A percentile compares a stretch with the other conserved stretches of the same genome.
These are phyloP conservation scores for Trichophaea hybrida DNA, from an alignment of 2,329 filamentous ascomycete species.

Conservation along the genomic window DNA sequence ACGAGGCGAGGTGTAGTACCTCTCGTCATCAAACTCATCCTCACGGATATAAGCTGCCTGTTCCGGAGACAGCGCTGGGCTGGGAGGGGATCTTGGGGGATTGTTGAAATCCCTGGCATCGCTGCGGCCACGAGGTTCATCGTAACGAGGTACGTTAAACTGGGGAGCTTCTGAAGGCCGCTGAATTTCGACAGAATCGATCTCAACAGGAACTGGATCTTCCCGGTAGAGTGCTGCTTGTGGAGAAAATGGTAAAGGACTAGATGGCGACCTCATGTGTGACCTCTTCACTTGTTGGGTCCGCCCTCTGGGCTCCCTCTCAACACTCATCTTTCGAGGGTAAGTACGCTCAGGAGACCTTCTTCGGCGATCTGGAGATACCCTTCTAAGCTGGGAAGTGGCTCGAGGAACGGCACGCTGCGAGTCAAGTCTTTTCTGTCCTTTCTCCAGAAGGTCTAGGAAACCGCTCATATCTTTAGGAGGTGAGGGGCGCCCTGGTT, in stretches of 20 bases:
- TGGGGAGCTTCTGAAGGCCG: not conserved
- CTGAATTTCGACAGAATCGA: slow-evolving; percentile 35
- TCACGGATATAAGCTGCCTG: slow-evolving; percentile 11
- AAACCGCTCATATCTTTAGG: slow-evolving; percentile 13
- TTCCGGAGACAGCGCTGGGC: slow-evolving; percentile 11
- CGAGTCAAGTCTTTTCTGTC: slow-evolving; percentile 16
- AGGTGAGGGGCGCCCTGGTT: slow-evolving; percentile 32
- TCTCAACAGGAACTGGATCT: slow-evolving; percentile 36
- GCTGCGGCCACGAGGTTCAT: slow-evolving; percentile 36
- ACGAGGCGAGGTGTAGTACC: slow-evolving; percentile 13
- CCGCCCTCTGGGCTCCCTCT: slow-evolving; percentile 1
- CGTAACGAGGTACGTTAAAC: slow-evolving; percentile 32
- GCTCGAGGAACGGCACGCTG: slow-evolving; percentile 15
- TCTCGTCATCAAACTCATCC: slow-evolving; percentile 18
- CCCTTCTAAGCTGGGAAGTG: slow-evolving; percentile 1
- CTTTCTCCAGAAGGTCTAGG: slow-evolving; percentile 14
- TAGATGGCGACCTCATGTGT: slow-evolving; percentile 58
- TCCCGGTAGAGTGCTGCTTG: slow-evolving; percentile 41
- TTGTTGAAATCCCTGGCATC: slow-evolving; percentile 8
- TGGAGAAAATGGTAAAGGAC: slow-evolving; percentile 60
- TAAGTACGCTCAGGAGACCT: slow-evolving; percentile 1
- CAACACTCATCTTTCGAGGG: slow-evolving; percentile 2
- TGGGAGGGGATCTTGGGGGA: slow-evolving; percentile 16
- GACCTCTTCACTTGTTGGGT: slow-evolving; percentile 34
- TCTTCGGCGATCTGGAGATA: slow-evolving; percentile 17